Conservation (phyloP, 2,329 filamentous ascomycete genomes). For the Fusarium sp. region DNA sequence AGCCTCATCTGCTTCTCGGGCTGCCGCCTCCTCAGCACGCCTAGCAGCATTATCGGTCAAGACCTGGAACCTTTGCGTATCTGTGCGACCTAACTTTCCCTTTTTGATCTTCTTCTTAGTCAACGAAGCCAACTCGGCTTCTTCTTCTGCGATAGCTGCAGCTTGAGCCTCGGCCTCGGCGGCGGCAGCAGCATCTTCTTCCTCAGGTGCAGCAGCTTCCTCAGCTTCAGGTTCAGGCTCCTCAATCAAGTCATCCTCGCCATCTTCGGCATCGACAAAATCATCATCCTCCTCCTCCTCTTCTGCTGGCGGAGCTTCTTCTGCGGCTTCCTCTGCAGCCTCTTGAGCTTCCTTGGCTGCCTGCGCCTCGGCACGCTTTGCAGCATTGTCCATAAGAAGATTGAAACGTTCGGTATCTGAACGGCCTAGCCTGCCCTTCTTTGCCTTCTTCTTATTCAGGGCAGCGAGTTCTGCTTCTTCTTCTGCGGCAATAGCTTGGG, state of each 20-base stretch:
- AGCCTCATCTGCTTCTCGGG: slow-evolving; percentile 28
- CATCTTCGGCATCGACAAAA: slow-evolving; percentile 32
- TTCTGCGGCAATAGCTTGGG: slow-evolving; percentile 40
- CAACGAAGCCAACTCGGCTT: slow-evolving; percentile 56
- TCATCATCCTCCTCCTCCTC: slow-evolving; percentile 47
- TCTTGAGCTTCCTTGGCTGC: slow-evolving; percentile 42
- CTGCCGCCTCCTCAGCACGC: slow-evolving; percentile 24
- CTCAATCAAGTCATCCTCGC: slow-evolving; percentile 12
- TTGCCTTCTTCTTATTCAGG: slow-evolving; percentile 56
- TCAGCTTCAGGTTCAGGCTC: slow-evolving; percentile 7
- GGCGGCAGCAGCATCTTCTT: slow-evolving; percentile 45
- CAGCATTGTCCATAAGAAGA: slow-evolving; percentile 39
- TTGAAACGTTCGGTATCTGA: slow-evolving; percentile 43
- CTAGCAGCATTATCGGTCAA: slow-evolving; percentile 22
- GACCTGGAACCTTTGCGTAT: slow-evolving; percentile 34
- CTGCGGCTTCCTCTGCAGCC: slow-evolving; percentile 37
- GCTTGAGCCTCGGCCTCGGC: slow-evolving; percentile 23
- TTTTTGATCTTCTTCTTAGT: slow-evolving; percentile 54
- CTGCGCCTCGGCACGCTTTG: slow-evolving; percentile 45
- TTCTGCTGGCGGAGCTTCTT: slow-evolving; percentile 50
- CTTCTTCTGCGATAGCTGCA: slow-evolving; percentile 50
- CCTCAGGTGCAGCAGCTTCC: slow-evolving; percentile 17
- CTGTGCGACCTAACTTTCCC: slow-evolving; percentile 41
- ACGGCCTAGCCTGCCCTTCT: slow-evolving; percentile 40
- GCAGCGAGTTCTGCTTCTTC: slow-evolving; percentile 51